Evolutionary conservation across 257 asterid species (phyloP), one percentile per base, ranked within the genome.

Genomic region (Anisodus tanguticus): DNA sequence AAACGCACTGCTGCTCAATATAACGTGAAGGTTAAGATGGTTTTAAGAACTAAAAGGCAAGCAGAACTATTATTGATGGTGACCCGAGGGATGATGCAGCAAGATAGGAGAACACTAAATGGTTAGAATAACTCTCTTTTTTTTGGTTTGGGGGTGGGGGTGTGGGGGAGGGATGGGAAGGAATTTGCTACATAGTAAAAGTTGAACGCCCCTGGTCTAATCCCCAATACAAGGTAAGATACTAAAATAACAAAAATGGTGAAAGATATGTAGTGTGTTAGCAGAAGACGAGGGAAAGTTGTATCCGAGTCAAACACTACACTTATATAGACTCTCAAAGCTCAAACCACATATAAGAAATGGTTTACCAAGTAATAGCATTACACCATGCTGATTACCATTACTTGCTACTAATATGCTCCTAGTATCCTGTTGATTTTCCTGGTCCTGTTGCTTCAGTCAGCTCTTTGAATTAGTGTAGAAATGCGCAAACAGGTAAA

Each of bases 351-450:
- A 47, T 11, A 74, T 49, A 22, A 31, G 59, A 54, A 19, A 22
- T 49, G 43, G 15, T 22, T 8, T 74, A 74, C 80, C 59, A 74
- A 47, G 59, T 5, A 45, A 6, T 5, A 22, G 19, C 39, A 35
- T 22, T 47, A 60, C 43, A 74, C 60, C 60, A 74, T 47, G 80
- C 80, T 47, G 11, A 47, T 10, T 45, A 74, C 60, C 43, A 47
- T 74, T 47, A 47, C 59, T 74, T 74, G 60, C 41, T 74, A 22
- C 16, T 49, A 74, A 74, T 74, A 22, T 74, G 62, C 22, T 71
- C 58, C 58, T 45, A 43, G 39, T n/a, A 45, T 71, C 80, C 39
- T 71, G 39, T 45, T 71, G 58, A 47, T 71, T 45, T 71, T 45
- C 41, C 57, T 43, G 17, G 79, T 43, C n/a, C 3, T 71, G 58